A percentile compares a stretch with the other conserved stretches of the same genome.
These are phyloP conservation scores for Pleurotus djamor DNA, from an alignment of 768 basidiomycete genomes.

Conservation along the genomic window DNA sequence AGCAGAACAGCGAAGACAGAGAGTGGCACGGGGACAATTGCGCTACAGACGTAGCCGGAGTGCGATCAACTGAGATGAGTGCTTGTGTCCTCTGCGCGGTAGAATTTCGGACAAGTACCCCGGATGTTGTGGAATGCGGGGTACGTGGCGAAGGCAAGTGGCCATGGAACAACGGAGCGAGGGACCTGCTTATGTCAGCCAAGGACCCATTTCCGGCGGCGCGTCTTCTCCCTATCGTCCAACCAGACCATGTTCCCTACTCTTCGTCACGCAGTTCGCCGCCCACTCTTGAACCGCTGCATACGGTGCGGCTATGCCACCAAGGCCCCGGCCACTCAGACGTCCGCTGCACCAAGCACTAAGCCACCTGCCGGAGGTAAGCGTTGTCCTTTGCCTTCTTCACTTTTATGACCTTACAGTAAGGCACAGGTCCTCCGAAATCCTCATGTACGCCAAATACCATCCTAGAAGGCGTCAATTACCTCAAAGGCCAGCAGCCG, in stretches of 20 bases:
- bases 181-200: neutral
- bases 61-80: too few species aligned
- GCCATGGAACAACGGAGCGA: neutral
- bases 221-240: neutral
- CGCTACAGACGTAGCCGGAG: too few species aligned
- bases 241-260: slow-evolving; percentile 4
- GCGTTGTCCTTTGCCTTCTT: neutral
- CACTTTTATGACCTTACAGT: neutral
- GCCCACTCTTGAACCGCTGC: neutral
- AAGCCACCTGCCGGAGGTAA: neutral
- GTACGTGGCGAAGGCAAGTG: neutral
- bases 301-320: neutral
- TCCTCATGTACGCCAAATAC: slow-evolving; percentile 77
- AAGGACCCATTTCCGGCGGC: neutral
- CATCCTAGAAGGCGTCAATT: slow-evolving; percentile 75
- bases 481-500: slow-evolving; percentile 78
- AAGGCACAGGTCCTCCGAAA: slow-evolving; percentile 18
- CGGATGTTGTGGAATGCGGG: neutral
- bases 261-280: neutral
- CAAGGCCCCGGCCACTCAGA: neutral
- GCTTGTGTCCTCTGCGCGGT: neutral
- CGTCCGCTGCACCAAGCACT: neutral
- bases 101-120: neutral
- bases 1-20: too few species aligned
- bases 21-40: too few species aligned